Base-by-base conservation (phyloP, 768 basidiomycete species). In the Kwoniella mangroviensis region DNA sequence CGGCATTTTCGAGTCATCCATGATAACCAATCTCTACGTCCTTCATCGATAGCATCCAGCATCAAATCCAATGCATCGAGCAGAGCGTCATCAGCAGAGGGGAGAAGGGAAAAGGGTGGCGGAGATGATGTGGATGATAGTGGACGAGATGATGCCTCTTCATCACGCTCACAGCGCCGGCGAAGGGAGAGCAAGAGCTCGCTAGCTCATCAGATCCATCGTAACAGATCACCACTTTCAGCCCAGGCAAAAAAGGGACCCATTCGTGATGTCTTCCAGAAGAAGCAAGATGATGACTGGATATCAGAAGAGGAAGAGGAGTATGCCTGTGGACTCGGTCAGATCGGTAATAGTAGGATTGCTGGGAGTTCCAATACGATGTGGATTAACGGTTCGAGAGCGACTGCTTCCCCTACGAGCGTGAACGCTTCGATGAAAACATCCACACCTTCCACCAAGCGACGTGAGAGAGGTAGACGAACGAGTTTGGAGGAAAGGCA, bases 31-130 rank as follows among this genome's bases (percentile, higher is more conserved):
- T 45, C 73, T 10, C 84, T 85, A 21, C 88, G 93, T 11, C 89
- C 91, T 1, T 90, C 89, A 73, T 94, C 92, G 22, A 86, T 89
- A 0, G 85, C 92, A 17, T 93, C 92, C 0, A 93, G 92, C 0
- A 85, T 88, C 10, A 89, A 92, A 72, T 76, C 75, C 17, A 75
- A 89, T 10, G 83, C 88, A 1, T 93, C 91, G 0, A 93, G 91
- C 4, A 86, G 92, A 5, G 92, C 90, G 0, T 93, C 92, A 13
- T 90, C 89, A 69, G 90, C 68, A 24, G 75, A 76, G 3, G 41
- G 74, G 4, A 65, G 61, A 9, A 92, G 92, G 73, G 85, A 86
- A 21, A 91, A 56, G 10, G 73, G 34, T 34, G 34, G 6, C 6
- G 34, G 65, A 57, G 17, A 59, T 11, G 73, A 67, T 60, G 11